phyloP scores from a whole-genome alignment of 2,329 filamentous ascomycete genomes.

The Neopestalotiopsis clavispora region DNA sequence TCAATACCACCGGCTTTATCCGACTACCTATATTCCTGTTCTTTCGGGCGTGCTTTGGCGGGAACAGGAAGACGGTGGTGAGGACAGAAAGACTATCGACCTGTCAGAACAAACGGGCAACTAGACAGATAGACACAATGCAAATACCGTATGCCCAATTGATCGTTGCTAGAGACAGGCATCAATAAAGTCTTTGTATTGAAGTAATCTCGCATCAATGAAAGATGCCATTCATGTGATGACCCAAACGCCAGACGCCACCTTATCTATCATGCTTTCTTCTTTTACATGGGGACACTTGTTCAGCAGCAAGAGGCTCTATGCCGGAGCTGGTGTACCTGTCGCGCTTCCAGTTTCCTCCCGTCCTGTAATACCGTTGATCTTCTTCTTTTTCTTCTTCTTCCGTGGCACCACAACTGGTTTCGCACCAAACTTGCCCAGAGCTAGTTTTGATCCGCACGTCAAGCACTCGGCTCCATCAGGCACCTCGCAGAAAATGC shows the following conservation, averaged over 20 bases:
- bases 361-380: conserved; percentile 53
- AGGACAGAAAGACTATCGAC: background rate
- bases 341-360: conserved; percentile 64
- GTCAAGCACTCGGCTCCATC: conserved; percentile 75
- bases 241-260: background rate
- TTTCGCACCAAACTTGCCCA: conserved; percentile 77
- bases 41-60: background rate
- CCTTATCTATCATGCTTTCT: background rate
- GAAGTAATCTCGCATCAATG: background rate
- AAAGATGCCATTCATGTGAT: background rate
- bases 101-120: background rate
- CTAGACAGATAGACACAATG: conserved; percentile 6
- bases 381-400: conserved; percentile 79
- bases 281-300: background rate
- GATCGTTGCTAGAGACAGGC: background rate
- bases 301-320: conserved; percentile 5
- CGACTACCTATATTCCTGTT: background rate
- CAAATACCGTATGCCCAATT: background rate
- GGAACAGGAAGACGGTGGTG: background rate
- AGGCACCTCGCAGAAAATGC: conserved; percentile 80
- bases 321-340: conserved; percentile 60
- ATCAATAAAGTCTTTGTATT: background rate
- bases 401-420: conserved; percentile 75
- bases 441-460: conserved; percentile 77
- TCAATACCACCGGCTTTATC: background rate